A percentile compares a stretch with the other conserved stretches of the same genome.
Conservation (phyloP, 257 asterid species). For the Misopates orontium region DNA sequence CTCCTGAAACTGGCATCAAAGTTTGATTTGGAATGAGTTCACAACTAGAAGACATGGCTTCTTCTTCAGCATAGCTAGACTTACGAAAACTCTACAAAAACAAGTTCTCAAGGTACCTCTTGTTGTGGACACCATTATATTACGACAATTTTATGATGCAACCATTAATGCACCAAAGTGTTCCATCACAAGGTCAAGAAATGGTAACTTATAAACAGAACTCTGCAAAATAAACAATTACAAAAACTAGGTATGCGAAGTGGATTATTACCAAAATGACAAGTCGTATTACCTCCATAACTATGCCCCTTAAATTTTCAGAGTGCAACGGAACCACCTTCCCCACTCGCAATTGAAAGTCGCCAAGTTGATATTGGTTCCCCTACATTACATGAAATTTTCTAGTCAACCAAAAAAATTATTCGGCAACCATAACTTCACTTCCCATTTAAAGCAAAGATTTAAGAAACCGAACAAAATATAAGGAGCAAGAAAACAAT, state of each 20-base stretch:
- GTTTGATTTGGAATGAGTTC: background rate
- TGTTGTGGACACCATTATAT: background rate
- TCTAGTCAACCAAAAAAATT: constrained; percentile 14
- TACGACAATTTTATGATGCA: constrained; percentile 7
- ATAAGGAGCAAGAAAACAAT: background rate
- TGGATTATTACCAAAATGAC: background rate
- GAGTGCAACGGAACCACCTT: constrained; percentile 82
- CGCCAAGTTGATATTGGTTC: constrained; percentile 79
- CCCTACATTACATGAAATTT: constrained; percentile 46
- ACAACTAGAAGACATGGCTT: background rate
- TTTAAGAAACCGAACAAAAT: background rate
- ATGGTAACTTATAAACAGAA: background rate
- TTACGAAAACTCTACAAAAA: too few relatives aligned
- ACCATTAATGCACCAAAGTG: constrained; percentile 16
- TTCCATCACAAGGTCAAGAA: background rate
- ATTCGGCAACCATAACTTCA: constrained; percentile 7
- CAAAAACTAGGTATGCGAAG: background rate
- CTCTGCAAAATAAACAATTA: constrained; percentile 6
- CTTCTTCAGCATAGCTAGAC: constrained; percentile 3
- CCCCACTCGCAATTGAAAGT: constrained; percentile 94
- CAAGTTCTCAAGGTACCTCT: too few relatives aligned
- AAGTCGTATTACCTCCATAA: constrained; percentile 74
- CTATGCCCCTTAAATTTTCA: constrained; percentile 90
- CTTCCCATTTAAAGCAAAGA: background rate
- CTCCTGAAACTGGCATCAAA: background rate